A percentile compares a stretch with the other conserved stretches of the same genome.
These are phyloP conservation scores for Mrakia blollopis DNA, from an alignment of 768 basidiomycete genomes.

Conservation along the genomic window DNA sequence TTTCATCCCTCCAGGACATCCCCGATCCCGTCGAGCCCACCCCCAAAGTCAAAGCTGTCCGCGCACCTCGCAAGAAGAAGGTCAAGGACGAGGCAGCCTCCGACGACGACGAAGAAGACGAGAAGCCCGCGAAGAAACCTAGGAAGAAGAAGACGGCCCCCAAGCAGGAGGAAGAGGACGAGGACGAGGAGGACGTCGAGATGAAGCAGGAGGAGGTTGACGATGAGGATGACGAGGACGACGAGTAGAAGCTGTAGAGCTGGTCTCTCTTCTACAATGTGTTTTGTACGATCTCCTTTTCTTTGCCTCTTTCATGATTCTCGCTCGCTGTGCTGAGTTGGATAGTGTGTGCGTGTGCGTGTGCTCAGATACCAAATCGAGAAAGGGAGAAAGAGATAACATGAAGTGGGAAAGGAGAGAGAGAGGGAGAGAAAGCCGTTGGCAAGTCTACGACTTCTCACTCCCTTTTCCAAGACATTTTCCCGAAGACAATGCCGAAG, in stretches of 20 bases:
- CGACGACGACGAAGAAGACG: not conserved
- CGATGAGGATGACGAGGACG: not conserved
- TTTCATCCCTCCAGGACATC: not conserved
- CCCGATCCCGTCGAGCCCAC: constrained; percentile 24
- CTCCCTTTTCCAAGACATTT: too few relatives aligned
- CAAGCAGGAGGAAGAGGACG: not conserved
- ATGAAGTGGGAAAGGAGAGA: too few relatives aligned
- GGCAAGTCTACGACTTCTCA: too few relatives aligned
- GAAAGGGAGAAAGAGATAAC: too few relatives aligned
- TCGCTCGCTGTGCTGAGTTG: too few relatives aligned
- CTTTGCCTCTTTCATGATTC: too few relatives aligned
- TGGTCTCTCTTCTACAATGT: not conserved
- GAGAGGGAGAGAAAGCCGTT: too few relatives aligned
- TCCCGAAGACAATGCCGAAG: too few relatives aligned
- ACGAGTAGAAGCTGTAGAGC: not conserved
- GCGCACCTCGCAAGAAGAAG: constrained; percentile 14
- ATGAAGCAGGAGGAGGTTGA: not conserved
- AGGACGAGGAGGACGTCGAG: not conserved
- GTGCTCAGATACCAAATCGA: too few relatives aligned
- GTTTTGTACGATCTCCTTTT: too few relatives aligned
- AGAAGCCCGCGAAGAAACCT: not conserved
- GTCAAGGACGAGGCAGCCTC: constrained; percentile 22
- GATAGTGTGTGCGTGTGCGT: too few relatives aligned
- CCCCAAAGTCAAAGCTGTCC: constrained; percentile 23
- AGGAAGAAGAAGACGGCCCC: not conserved